phyloP scores from a whole-genome alignment of 2,329 filamentous ascomycete genomes.

The Arthrobotrys sinensis region DNA sequence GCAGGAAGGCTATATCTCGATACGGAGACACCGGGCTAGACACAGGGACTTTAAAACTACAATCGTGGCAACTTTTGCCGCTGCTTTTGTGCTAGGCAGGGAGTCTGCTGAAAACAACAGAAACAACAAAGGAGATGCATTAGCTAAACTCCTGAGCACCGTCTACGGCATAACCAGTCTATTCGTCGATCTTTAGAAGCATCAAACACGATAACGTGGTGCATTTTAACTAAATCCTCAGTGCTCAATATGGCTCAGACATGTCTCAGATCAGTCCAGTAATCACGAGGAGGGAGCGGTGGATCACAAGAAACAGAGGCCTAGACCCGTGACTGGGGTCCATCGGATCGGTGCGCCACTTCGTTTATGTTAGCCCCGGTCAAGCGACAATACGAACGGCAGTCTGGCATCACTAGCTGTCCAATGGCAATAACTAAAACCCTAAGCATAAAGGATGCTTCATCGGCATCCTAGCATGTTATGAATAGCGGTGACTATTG shows the following conservation, averaged over 20 bases:
- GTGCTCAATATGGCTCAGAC: not conserved
- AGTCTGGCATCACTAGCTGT: not conserved
- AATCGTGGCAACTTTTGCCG: constrained; percentile 16
- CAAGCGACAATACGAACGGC: constrained; percentile 7
- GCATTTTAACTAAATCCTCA: not conserved
- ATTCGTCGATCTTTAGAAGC: not conserved
- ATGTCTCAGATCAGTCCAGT: constrained; percentile 16
- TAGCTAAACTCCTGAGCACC: constrained; percentile 2
- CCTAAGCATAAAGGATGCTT: not conserved
- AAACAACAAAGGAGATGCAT: not conserved
- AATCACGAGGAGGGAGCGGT: not conserved
- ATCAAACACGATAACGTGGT: not conserved
- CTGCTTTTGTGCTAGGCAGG: not conserved
- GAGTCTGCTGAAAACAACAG: not conserved
- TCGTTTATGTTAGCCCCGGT: constrained; percentile 17
- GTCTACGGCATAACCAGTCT: not conserved
- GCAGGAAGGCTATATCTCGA: not conserved
- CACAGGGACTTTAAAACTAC: not conserved
- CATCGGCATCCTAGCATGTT: not conserved
- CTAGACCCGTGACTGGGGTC: constrained; percentile 2
- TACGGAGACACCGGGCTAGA: not conserved
- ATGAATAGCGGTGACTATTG: not conserved
- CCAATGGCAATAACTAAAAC: not conserved
- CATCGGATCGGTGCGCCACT: constrained; percentile 21
- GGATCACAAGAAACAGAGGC: not conserved